A percentile compares a stretch with the other conserved stretches of the same genome.
phyloP scores from a whole-genome alignment of 371 early-diverging fungal genomes.

The Entomophthora muscae region DNA sequence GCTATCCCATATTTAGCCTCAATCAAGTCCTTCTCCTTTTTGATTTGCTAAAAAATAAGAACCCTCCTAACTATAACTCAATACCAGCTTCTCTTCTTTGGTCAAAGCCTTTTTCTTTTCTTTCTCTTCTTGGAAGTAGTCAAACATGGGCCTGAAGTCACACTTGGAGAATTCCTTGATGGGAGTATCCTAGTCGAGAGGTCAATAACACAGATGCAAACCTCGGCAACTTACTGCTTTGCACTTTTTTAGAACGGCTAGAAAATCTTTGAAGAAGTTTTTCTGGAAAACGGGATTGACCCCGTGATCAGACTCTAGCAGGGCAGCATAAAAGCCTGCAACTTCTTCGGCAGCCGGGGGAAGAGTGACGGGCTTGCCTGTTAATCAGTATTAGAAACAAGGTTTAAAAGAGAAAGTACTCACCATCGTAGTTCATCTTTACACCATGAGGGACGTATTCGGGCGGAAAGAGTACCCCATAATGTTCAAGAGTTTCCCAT shows the following conservation, averaged over 20 bases:
- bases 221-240: conserved; percentile 38
- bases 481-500: conserved; percentile 80
- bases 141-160: conserved; percentile 79
- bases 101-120: conserved; percentile 68
- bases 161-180: conserved; percentile 68
- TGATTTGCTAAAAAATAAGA: conserved; percentile 21
- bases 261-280: conserved; percentile 88
- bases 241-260: conserved; percentile 34
- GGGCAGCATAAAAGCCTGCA: conserved; percentile 83
- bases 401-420: neutral
- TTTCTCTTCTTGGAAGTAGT: too few relatives aligned
- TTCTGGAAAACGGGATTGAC: conserved; percentile 64
- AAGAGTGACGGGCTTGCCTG: conserved; percentile 39
- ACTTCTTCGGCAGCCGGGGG: conserved; percentile 82
- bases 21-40: conserved; percentile 41
- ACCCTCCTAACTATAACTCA: neutral
- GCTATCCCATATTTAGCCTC: conserved; percentile 70
- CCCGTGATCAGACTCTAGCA: conserved; percentile 70
- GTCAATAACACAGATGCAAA: neutral
- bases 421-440: conserved; percentile 75
- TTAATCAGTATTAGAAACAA: neutral
- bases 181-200: conserved; percentile 25
- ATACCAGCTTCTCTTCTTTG: conserved; percentile 74
- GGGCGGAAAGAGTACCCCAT: conserved; percentile 84
- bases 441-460: conserved; percentile 80